Evolutionary conservation across 805 yeast genomes (phyloP).

Genomic region (Teunomyces lycoperdinae): DNA sequence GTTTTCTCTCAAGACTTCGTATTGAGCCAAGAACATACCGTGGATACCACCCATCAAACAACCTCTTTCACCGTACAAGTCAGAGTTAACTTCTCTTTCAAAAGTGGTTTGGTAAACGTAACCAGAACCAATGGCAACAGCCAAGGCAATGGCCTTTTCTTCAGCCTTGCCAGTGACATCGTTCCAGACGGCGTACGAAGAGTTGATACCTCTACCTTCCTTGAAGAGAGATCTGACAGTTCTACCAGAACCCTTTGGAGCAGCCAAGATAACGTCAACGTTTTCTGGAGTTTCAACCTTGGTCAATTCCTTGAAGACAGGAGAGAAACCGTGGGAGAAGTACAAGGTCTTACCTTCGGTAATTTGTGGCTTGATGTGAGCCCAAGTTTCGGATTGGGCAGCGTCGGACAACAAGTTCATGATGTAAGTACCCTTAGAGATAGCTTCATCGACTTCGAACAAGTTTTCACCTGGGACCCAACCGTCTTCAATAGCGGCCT

Average conservation of each 20-base stretch:
- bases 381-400: conserved; percentile 99
- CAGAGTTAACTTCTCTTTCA: conserved; percentile 98
- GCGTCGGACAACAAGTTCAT: conserved; percentile 99
- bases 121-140: conserved; percentile 99
- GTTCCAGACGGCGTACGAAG: conserved; percentile 99
- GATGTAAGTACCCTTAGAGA: conserved; percentile 84
- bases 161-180: conserved; percentile 98
- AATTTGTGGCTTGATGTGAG: conserved; percentile 77
- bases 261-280: conserved; percentile 96
- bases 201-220: conserved; percentile 99
- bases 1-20: conserved; percentile 98
- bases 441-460: conserved; percentile 93
- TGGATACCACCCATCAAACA: conserved; percentile 99
- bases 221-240: conserved; percentile 98
- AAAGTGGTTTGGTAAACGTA: conserved; percentile 99
- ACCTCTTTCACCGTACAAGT: conserved; percentile 99
- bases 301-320: conserved; percentile 97
- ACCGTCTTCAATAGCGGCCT: conserved; percentile 98
- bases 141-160: conserved; percentile 97
- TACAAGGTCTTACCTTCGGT: conserved; percentile 97
- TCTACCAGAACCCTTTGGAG: conserved; percentile 99
- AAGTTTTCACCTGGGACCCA: conserved; percentile 99
- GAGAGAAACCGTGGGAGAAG: conserved; percentile 99
- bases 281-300: conserved; percentile 93
- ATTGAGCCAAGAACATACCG: conserved; percentile 99